Percentiles rank a stretch among this genome's conserved stretches.
phyloP scores from a whole-genome alignment of 169 alveolate genomes.

The Plasmodium knowlesi region DNA sequence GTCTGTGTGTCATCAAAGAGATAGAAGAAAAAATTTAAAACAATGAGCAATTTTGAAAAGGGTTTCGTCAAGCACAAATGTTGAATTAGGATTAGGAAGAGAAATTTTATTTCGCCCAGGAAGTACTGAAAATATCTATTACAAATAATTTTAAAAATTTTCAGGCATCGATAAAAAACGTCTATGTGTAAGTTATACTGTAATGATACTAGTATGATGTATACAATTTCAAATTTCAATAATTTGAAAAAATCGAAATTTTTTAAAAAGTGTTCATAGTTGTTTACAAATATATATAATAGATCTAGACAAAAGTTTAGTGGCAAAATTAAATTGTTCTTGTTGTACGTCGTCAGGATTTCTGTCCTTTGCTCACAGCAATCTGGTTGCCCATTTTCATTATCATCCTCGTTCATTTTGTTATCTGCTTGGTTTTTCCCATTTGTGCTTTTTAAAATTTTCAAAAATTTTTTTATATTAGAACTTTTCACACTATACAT shows the following conservation, averaged over 20 bases:
- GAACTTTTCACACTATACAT: constrained; percentile 23
- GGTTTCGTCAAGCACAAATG: constrained; percentile 47
- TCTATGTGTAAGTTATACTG: constrained; percentile 56
- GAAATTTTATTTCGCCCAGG: constrained; percentile 64
- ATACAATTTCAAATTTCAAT: constrained; percentile 60
- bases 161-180: constrained; percentile 56
- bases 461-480: constrained; percentile 54
- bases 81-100: constrained; percentile 15
- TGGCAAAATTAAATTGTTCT: constrained; percentile 64
- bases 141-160: constrained; percentile 54
- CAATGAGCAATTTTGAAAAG: constrained; percentile 57
- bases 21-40: constrained; percentile 68
- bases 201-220: constrained; percentile 43
- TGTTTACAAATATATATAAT: constrained; percentile 54
- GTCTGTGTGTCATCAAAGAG: constrained; percentile 45
- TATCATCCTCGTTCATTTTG: background rate
- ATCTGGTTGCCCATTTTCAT: constrained; percentile 6
- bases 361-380: constrained; percentile 13
- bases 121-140: constrained; percentile 59
- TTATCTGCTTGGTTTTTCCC: background rate
- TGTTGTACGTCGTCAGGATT: constrained; percentile 55
- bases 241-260: constrained; percentile 66
- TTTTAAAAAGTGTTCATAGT: constrained; percentile 62
- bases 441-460: constrained; percentile 62
- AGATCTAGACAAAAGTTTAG: constrained; percentile 61